Percentiles rank a stretch among this genome's conserved stretches.
These are phyloP conservation scores for Suhomyces yuchorum DNA, from an alignment of 1,139 yeast species.

Conservation along the genomic window DNA sequence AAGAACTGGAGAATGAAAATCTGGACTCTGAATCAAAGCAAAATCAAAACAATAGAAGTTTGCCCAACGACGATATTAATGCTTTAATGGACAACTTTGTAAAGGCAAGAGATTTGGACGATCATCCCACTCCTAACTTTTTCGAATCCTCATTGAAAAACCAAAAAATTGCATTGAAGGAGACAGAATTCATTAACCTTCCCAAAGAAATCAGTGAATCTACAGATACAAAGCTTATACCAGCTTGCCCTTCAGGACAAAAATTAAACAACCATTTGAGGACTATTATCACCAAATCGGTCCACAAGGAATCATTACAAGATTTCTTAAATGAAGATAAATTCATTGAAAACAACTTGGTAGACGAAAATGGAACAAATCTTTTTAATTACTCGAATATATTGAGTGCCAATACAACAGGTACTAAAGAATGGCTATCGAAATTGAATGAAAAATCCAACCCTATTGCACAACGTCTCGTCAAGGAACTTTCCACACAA, in stretches of 20 bases:
- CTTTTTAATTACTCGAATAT: constrained; percentile 37
- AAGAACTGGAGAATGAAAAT: constrained; percentile 6
- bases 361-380: constrained; percentile 24
- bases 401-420: constrained; percentile 22
- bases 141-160: constrained; percentile 9
- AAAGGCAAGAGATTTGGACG: constrained; percentile 27
- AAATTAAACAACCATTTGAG: constrained; percentile 31
- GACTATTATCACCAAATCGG: constrained; percentile 30
- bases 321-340: constrained; percentile 25
- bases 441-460: constrained; percentile 17
- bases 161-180: constrained; percentile 13
- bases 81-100: constrained; percentile 34
- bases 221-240: constrained; percentile 22
- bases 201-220: constrained; percentile 11
- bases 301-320: constrained; percentile 23
- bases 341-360: constrained; percentile 32
- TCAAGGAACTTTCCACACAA: constrained; percentile 22
- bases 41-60: constrained; percentile 4
- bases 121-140: constrained; percentile 1
- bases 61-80: constrained; percentile 16
- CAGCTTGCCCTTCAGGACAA: constrained; percentile 35
- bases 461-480: constrained; percentile 22
- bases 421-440: constrained; percentile 22
- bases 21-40: constrained; percentile 7
- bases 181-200: constrained; percentile 16